Evolutionary conservation across 768 basidiomycete species (phyloP).

Genomic region (Amyloporia xantha): DNA sequence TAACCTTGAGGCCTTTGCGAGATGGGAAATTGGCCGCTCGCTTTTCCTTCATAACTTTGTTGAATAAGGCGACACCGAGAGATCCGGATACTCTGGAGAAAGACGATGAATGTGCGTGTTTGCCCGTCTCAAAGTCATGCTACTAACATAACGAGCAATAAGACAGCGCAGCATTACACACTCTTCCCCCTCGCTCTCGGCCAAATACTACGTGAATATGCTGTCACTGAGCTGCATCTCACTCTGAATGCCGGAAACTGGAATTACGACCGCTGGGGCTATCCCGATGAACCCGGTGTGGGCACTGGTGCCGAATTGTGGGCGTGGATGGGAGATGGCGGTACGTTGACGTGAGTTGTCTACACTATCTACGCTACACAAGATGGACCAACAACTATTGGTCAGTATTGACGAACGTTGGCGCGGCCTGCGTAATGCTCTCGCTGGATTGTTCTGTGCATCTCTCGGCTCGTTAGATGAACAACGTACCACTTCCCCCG

Average conservation of each 20-base stretch:
- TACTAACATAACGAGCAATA: neutral
- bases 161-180: slow-evolving; percentile 74
- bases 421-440: slow-evolving; percentile 79
- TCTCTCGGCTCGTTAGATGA: slow-evolving; percentile 76
- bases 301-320: slow-evolving; percentile 85
- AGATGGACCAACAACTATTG: neutral
- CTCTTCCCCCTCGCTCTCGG: slow-evolving; percentile 84
- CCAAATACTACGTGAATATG: slow-evolving; percentile 80
- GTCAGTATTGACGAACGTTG: slow-evolving; percentile 72
- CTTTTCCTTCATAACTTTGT: slow-evolving; percentile 72
- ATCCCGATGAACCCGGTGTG: slow-evolving; percentile 68
- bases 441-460: slow-evolving; percentile 93
- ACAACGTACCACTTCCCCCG: slow-evolving; percentile 66
- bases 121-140: neutral
- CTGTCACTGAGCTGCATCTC: slow-evolving; percentile 83
- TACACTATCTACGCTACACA: neutral
- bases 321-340: slow-evolving; percentile 79
- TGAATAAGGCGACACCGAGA: slow-evolving; percentile 47
- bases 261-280: slow-evolving; percentile 81
- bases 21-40: slow-evolving; percentile 79
- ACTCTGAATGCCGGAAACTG: slow-evolving; percentile 89
- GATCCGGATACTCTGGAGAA: slow-evolving; percentile 42
- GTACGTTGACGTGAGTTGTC: slow-evolving; percentile 9
- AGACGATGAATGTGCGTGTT: slow-evolving; percentile 44
- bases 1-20: slow-evolving; percentile 52